Base-by-base conservation (phyloP, 176 grass and related monocot species). In the Puya raimondii region DNA sequence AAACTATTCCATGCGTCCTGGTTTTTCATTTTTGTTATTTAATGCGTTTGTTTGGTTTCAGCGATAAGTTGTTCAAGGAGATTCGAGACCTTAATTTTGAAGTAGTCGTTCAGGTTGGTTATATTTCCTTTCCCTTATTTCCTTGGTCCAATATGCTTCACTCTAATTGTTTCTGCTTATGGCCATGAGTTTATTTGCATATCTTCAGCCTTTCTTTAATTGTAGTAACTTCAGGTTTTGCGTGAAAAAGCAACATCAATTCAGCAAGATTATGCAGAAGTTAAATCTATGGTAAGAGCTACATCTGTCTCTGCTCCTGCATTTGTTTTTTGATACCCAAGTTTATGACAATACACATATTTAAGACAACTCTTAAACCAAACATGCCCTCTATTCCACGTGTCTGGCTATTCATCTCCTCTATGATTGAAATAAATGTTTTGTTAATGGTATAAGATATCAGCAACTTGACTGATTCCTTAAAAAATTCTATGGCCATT, bases 201-300 rank as follows among this genome's bases (percentile, higher is more conserved):
- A 82, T 82, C 72, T 82, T 26, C 14, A 21, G 47, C 68, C 16
- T 74, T 68, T 71, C 16, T 49, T 70, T 66, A 67, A 64, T 25
- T 76, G 65, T 66, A 81, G 63, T 58, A 72, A 54, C 23, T 92
- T 67, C 79, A 97, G 93, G 86, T 97, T 71, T 86, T 97, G 57
- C 84, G 93, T 15, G 89, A 97, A 75, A 97, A 97, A 73, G 85
- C 93, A 81, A 97, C 93, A 64, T 92, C 93, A 74, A 97, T 97
- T 74, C 86, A 97, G 75, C 84, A 92, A 89, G 93, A 97, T 67
- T 92, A 97, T 16, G 89, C 72, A 1, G 93, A 91, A 89, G 93
- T 97, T 54, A 97, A 97, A 90, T 85, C 93, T 51, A 92, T 84
- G 47, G 83, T 85, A 80, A 69, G 74, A 17, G 59, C 27, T 49